Percentiles rank a stretch among this genome's conserved stretches.
Evolutionary conservation across 345 rosid genomes (phyloP).

Genomic region (Corchorus capsularis): DNA sequence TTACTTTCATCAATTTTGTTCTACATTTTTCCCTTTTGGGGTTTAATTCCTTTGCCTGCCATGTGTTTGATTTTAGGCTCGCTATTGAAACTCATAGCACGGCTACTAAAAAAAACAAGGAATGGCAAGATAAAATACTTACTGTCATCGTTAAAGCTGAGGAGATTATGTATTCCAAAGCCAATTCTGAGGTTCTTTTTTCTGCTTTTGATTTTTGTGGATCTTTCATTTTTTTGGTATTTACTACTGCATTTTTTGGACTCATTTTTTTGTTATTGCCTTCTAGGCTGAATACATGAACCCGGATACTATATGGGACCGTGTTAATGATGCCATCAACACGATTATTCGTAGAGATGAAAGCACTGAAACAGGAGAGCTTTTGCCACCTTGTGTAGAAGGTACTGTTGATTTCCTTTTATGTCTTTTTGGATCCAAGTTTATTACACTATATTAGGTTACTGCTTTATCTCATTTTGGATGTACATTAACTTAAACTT

Average conservation of each 20-base stretch:
- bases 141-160: slow-evolving; percentile 80
- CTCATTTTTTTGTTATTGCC: slow-evolving; percentile 15
- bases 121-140: slow-evolving; percentile 92
- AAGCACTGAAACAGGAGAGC: slow-evolving; percentile 74
- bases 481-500: slow-evolving; percentile 13
- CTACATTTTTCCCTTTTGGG: slow-evolving; percentile 16
- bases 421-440: slow-evolving; percentile 21
- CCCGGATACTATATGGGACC: slow-evolving; percentile 81
- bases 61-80: slow-evolving; percentile 55
- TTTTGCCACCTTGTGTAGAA: slow-evolving; percentile 98
- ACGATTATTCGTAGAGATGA: slow-evolving; percentile 92
- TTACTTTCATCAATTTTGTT: slow-evolving; percentile 9
- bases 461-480: slow-evolving; percentile 15
- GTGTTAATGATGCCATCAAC: slow-evolving; percentile 88
- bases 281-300: slow-evolving; percentile 76
- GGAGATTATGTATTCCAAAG: slow-evolving; percentile 97
- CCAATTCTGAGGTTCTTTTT: slow-evolving; percentile 82
- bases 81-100: slow-evolving; percentile 61
- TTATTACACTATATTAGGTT: not conserved
- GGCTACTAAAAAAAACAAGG: slow-evolving; percentile 76
- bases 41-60: slow-evolving; percentile 25
- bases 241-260: slow-evolving; percentile 5
- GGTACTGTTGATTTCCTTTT: slow-evolving; percentile 43
- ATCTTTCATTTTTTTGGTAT: slow-evolving; percentile 10
- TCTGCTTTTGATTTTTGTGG: slow-evolving; percentile 23